Evolutionary conservation across 441 rosid species (phyloP), one percentile per base, ranked within the genome.

Genomic region (Flueggea neowawraea): DNA sequence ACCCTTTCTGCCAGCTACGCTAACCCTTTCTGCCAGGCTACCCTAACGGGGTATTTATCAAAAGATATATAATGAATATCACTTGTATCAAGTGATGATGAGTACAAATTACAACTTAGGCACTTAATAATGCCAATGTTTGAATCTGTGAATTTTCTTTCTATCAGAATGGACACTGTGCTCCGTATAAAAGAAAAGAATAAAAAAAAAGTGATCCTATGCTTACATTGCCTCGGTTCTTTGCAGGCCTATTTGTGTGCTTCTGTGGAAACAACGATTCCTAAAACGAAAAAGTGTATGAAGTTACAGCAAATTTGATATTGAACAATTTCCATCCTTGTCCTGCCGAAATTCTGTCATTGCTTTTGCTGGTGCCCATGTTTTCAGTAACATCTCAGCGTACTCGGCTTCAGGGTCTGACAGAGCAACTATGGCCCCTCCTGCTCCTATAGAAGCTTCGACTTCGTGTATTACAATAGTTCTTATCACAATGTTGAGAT

Each of bases 391-490:
- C 99, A 95, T 95, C 71, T 91, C 98, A 22, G 90, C 81, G 15
- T 88, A 91, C 78, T 91, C 99, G 10, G 84, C 92, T 77, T 85
- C 89, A 0, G 98, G 95, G 15, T 82, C 80, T 0, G 99, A 90
- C 16, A 91, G 76, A 22, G 98, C 86, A 54, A 88, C 87, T 2
- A 95, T 83, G 5, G 97, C 98, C 52, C 96, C 98, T 41, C 97
- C 99, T 12, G 95, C 99, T 55, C 99, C 98, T 57, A 91, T 84
- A 0, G 98, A 78, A 69, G 93, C 99, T 80, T 95, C 97, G 31
- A 73, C 87, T 58, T 86, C 85, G 33, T 90, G 95, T 70, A 95
- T 79, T 49, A 90, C 84, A 0, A 90, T 73, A 14, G 99, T 95
- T 76, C 96, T 85, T 75, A 90, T 95, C 66, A 95, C 98, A 6